phyloP scores from a whole-genome alignment of 2,329 filamentous ascomycete species.

The Colletotrichum incanum region DNA sequence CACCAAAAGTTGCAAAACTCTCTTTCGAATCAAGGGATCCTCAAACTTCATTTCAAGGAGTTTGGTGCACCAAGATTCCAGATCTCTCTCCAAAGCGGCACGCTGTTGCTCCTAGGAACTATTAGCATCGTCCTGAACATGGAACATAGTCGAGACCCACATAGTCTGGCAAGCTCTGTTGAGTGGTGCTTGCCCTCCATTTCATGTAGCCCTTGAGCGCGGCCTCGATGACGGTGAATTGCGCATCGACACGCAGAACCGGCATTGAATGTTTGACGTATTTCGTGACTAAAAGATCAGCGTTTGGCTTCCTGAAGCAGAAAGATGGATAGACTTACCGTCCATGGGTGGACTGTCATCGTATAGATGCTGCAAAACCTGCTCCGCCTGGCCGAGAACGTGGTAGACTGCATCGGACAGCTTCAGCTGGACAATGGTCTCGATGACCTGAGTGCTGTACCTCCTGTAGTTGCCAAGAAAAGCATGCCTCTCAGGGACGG shows the following conservation, averaged over 20 bases:
- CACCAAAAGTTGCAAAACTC: slow-evolving; percentile 85
- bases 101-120: slow-evolving; percentile 64
- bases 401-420: slow-evolving; percentile 89
- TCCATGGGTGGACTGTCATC: slow-evolving; percentile 78
- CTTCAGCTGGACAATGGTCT: slow-evolving; percentile 86
- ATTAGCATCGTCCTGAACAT: slow-evolving; percentile 13
- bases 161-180: slow-evolving; percentile 43
- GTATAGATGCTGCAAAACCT: slow-evolving; percentile 82
- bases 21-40: slow-evolving; percentile 88
- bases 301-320: background rate
- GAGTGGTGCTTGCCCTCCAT: slow-evolving; percentile 68
- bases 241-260: slow-evolving; percentile 87
- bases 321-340: slow-evolving; percentile 60
- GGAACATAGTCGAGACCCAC: slow-evolving; percentile 13
- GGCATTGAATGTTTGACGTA: slow-evolving; percentile 80
- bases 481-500: slow-evolving; percentile 91
- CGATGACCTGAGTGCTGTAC: slow-evolving; percentile 90
- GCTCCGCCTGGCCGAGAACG: slow-evolving; percentile 85
- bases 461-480: slow-evolving; percentile 96
- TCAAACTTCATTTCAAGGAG: slow-evolving; percentile 81
- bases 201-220: slow-evolving; percentile 90
- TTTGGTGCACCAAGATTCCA: slow-evolving; percentile 81
- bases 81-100: slow-evolving; percentile 71
- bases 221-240: slow-evolving; percentile 91
- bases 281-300: slow-evolving; percentile 59